Conservation (phyloP, 495 filamentous ascomycete genomes). For the Bombardia bombarda region DNA sequence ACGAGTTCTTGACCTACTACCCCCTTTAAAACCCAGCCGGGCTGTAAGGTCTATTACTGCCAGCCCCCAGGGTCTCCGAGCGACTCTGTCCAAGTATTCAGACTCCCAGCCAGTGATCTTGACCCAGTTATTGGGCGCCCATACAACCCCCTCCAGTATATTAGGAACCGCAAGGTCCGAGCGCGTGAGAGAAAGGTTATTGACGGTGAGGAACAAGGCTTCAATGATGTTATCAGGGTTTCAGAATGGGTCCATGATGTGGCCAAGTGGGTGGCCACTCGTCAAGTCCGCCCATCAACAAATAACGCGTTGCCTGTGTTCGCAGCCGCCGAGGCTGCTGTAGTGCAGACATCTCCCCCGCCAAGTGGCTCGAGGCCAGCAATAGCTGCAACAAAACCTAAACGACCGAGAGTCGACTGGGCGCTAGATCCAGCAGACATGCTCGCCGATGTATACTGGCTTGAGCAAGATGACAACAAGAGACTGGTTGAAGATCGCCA, state of each 20-base stretch:
- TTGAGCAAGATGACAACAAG: conserved; percentile 70
- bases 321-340: conserved; percentile 28
- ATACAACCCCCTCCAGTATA: conserved; percentile 83
- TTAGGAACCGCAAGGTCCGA: conserved; percentile 75
- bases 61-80: conserved; percentile 24
- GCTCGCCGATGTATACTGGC: conserved; percentile 78
- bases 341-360: conserved; percentile 23
- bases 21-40: conserved; percentile 51
- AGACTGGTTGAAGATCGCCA: conserved; percentile 63
- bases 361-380: conserved; percentile 21
- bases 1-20: conserved; percentile 63
- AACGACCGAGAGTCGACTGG: conserved; percentile 72
- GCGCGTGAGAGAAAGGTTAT: conserved; percentile 63
- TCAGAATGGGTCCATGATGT: conserved; percentile 68
- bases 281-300: conserved; percentile 27
- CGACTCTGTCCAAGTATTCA: conserved; percentile 10
- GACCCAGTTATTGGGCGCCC: conserved; percentile 41
- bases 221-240: conserved; percentile 61
- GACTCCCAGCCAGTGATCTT: conserved; percentile 6
- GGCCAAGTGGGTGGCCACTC: conserved; percentile 39
- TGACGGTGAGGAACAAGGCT: conserved; percentile 65
- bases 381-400: conserved; percentile 36
- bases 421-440: conserved; percentile 67
- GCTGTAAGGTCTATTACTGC: conserved; percentile 19
- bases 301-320: conserved; percentile 52